Base-by-base conservation (phyloP, 768 basidiomycete species). In the Gloeopeniophorella convolvens region DNA sequence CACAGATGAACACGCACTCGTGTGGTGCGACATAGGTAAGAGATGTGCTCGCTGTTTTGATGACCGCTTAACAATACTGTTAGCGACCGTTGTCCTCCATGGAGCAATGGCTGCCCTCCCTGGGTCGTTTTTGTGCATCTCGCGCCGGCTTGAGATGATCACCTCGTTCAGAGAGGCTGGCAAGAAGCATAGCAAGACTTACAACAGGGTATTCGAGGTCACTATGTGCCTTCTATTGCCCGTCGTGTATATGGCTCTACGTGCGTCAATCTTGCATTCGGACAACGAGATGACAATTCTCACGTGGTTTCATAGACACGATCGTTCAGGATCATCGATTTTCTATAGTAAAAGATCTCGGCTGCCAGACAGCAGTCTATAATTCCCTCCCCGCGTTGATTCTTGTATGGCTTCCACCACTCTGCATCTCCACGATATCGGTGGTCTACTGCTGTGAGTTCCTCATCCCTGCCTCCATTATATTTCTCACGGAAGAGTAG, bases 11-110 rank as follows among this genome's bases (percentile, higher is more conserved):
- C 50, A 44, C 9, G 54, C 59, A 0, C 66, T 68, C 2, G 58
- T 63, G 6, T 73, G 67, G 66, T 72, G 71, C 51, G 72, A 73
- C 50, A 68, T 73, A 20, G 50, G 72, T 73, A 49, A 58, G 71
- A 4, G 18, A 42, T 39, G 27, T 34, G 3, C 20, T 20, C 26
- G 34, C 28, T 4, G 10, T 3, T 11, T 39, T 15, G 11, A 47
- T 21, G 2, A 21, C 9, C n/a, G 32, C 28, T 48, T 49, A 20
- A 58, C 30, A 12, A 27, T 20, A 4, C 15, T 18, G 30, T 13
- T 16, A 58, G 57, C 44, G 12, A 57, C 57, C 26, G 39, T 48
- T 18, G 43, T 56, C 21, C 55, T 56, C 13, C 44, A 52, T n/a
- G 57, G 55, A 2, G 50, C 57, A 9, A 58, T 57, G 55, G 51